Evolutionary conservation across 345 rosid species (phyloP).

Genomic region (Streptanthus diversifolius): DNA sequence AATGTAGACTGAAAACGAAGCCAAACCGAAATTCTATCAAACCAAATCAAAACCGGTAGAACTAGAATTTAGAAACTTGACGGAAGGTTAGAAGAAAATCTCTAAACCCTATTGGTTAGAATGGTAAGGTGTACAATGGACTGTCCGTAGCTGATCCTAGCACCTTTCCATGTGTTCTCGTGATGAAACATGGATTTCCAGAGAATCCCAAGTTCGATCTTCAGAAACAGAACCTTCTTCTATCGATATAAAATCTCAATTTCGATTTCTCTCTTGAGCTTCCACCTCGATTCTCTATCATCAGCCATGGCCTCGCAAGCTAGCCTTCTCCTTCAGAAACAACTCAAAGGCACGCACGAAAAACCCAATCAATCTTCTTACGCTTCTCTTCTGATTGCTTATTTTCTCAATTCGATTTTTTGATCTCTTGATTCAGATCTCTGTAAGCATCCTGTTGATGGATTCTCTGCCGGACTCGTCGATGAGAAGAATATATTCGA

Average conservation of each 20-base stretch:
- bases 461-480: slow-evolving; percentile 96
- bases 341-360: slow-evolving; percentile 60
- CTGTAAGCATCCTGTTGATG: slow-evolving; percentile 92
- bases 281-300: slow-evolving; percentile 1
- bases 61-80: neutral
- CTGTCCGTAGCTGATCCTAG: neutral
- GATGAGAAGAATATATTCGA: slow-evolving; percentile 91
- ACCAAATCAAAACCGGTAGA: neutral
- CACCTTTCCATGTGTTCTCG: neutral
- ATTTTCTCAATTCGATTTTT: neutral
- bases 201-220: neutral
- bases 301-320: slow-evolving; percentile 67
- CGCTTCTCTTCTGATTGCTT: neutral
- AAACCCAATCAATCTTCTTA: neutral
- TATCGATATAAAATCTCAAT: slow-evolving; percentile 18
- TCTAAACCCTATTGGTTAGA: neutral
- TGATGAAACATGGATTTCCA: neutral
- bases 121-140: neutral
- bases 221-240: slow-evolving; percentile 23
- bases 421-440: slow-evolving; percentile 63
- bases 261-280: neutral
- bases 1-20: neutral
- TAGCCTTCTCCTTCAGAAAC: slow-evolving; percentile 92
- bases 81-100: neutral
- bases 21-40: neutral